Base-by-base conservation (phyloP, 2,329 filamentous ascomycete genomes). In the Incumbomyces delicatus region DNA sequence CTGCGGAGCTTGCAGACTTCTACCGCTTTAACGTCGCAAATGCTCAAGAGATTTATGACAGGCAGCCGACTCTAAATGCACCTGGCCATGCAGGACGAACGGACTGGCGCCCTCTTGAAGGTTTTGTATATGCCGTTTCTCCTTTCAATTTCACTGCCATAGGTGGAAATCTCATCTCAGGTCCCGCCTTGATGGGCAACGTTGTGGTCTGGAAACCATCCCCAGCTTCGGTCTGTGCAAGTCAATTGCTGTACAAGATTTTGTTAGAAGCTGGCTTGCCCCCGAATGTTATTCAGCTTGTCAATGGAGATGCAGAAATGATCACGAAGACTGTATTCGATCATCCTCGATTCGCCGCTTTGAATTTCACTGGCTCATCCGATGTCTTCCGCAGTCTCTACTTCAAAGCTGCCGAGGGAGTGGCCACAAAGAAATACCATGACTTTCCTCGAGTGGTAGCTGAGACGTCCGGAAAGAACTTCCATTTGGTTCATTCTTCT, bases 391-490 rank as follows among this genome's bases (percentile, higher is more conserved):
- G 61, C 14, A 51, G 47, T 0, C 14, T 69, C 0, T 61, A 61
- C 44, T 59, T 46, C 34, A 61, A 59, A 44, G 61, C 63, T 13
- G 66, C 62, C 11, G 40, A 60, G 22, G 58, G 52, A 6, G 52
- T 57, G 6, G 60, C 51, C 2, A 55, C 55, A 2, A 59, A 60
- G 14, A 61, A 54, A 2, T 66, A 66, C 44, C 56, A 59, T 14
- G 60, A 65, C 35, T 66, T 60, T 57, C 72, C 72, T 1, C 61
- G 70, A 1, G 61, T 75, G 27, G 67, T 75, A 2, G 72, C 71
- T 46, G 72, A 75, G 62, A 75, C 72, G 0, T 66, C 69, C 42
- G 72, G 72, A 42, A 75, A 75, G 66, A 75, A 75, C 59, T 75
- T 74, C 62, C 70, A 72, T 34, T 57, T 76, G 14, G 51, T 76